Base-by-base conservation (phyloP, 768 basidiomycete genomes). In the Cystoderma amianthinum region DNA sequence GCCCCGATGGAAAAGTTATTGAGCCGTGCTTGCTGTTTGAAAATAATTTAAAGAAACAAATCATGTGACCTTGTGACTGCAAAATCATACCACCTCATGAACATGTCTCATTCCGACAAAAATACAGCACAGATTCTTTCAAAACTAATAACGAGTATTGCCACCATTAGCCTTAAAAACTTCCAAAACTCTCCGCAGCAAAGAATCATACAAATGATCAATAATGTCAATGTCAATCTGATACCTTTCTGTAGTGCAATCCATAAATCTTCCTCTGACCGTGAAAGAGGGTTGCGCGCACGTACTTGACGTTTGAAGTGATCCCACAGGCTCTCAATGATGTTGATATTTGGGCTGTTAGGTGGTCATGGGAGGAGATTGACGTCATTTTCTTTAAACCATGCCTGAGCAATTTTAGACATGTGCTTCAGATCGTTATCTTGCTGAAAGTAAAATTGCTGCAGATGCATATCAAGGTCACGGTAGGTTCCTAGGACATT, bases 401-500 rank as follows among this genome's bases (percentile, higher is more conserved):
- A 67, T 2, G 32, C 39, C n/a, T 44, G 19, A 5, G 49, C 53
- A 11, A 56, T 13, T 30, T 50, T 48, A 13, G 53, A 47, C 2
- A 50, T 65, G 50, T 67, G 65, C 48, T 66, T 68, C 6, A 54
- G 63, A 50, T 66, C 49, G 34, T 63, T 63, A 43, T 69, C 63
- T 16, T 68, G 64, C 39, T 61, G 57, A 39, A 63, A 65, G 39
- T 52, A 48, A 37, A 50, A 42, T 39, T 51, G 22, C 3, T 37
- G 13, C 10, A 21, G 42, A 20, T 47, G 19, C 21, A 61, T 37
- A 0, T 46, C 33, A 21, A 54, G 55, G 41, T 61, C 45, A 2
- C 44, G 4, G 20, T 56, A 43, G 33, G 49, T 57, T 22, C 61
- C 59, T 2, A 63, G 45, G 35, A 57, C 39, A 13, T 52, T 38